Conservation (phyloP, 1,139 yeast genomes). For the Yamadazyma sp. region DNA sequence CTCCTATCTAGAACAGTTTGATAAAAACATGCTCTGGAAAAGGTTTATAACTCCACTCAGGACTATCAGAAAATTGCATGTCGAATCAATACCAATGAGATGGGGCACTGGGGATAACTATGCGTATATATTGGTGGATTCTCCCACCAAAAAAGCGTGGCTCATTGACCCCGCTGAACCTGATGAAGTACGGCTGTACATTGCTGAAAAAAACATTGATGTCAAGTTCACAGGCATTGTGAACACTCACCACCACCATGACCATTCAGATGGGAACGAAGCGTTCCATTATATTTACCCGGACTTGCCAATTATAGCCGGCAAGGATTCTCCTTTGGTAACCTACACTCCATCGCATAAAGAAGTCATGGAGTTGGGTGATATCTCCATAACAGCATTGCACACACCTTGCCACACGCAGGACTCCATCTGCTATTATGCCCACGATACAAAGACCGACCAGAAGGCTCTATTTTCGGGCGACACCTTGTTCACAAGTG, state of each 20-base stretch:
- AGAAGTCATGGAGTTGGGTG: constrained; percentile 64
- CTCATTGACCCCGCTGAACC: constrained; percentile 93
- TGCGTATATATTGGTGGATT: constrained; percentile 75
- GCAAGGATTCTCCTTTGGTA: constrained; percentile 74
- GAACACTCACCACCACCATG: constrained; percentile 94
- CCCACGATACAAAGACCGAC: constrained; percentile 57
- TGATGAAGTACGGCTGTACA: constrained; percentile 42
- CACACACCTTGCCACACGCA: constrained; percentile 98
- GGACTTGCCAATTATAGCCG: constrained; percentile 76
- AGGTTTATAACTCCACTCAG: neutral
- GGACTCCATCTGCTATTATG: constrained; percentile 88
- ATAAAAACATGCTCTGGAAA: too few relatives aligned
- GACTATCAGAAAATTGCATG: constrained; percentile 62
- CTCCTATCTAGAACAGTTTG: too few relatives aligned
- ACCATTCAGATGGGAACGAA: constrained; percentile 88
- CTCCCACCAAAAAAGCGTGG: constrained; percentile 69
- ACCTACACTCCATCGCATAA: constrained; percentile 64
- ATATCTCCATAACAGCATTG: constrained; percentile 70
- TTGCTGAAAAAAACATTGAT: constrained; percentile 24
- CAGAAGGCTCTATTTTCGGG: constrained; percentile 88
- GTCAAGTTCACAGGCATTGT: constrained; percentile 69
- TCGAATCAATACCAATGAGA: constrained; percentile 83
- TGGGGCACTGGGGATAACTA: constrained; percentile 95
- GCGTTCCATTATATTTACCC: constrained; percentile 45
- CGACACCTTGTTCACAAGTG: constrained; percentile 89